Evolutionary conservation across 176 grass and related monocot genomes (phyloP), one percentile per base, ranked within the genome.

Genomic region (Pharus latifolius): DNA sequence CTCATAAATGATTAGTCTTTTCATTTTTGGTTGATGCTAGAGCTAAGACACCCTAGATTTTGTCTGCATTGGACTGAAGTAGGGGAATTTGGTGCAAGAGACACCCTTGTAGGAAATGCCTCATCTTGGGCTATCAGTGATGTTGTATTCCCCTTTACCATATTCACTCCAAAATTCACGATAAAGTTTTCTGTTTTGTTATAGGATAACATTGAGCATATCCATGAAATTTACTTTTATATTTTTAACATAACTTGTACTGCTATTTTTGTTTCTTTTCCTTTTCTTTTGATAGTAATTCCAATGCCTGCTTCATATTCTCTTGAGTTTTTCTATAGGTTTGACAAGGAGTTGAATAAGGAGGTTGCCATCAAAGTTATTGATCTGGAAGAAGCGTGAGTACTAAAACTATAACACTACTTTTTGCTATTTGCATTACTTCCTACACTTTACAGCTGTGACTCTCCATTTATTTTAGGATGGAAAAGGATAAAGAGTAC

Each of bases 291-390:
- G 60, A 80, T 56, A 64, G 30, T 64, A 46, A 56, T 54, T 16
- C 56, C 15, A 43, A 27, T 76, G 5, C 49, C 62, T 76, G 49
- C 13, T 16, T 14, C 56, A 45, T 76, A 25, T 50, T 49, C 3
- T 33, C 34, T 65, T 44, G 2, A 46, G 22, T 79, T 29, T 49
- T 45, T 25, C 35, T 58, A 63, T 83, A 98, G 95, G 81, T 93
- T 91, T 81, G 95, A 98, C 72, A 93, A 88, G 68, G 95, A 93
- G 70, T 15, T 93, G 58, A 83, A 83, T 50, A 98, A 91, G 56
- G 95, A 93, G 56, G 95, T 93, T 60, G 95, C 95, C 67, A 98
- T 98, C 63, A 98, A 98, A 85, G 95, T 93, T 62, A 98, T 98
- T 63, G 95, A 98, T 85, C 68, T 98, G 23, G 95, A 98, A 83